These are phyloP conservation scores for Hypomyces perniciosus DNA, from an alignment of 2,329 filamentous ascomycete genomes.

Conservation along the genomic window DNA sequence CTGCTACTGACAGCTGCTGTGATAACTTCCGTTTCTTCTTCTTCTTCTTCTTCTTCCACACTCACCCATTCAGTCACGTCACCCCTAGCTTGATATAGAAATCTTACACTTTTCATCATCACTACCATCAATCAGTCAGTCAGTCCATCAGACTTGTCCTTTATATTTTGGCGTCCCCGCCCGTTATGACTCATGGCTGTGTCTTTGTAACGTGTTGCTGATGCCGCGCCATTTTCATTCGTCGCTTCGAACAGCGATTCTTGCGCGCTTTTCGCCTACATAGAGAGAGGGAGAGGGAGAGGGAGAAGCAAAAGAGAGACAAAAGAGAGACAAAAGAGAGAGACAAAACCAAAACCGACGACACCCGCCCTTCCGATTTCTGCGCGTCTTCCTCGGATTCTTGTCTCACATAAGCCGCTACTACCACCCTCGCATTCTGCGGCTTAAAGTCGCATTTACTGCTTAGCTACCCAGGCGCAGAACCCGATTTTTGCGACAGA, in stretches of 20 bases:
- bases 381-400: no score
- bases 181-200: no score
- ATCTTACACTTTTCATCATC: no score
- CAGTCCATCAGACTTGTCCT: no score
- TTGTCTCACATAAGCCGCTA: neutral
- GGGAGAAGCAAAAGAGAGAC: neutral
- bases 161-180: no score
- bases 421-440: neutral
- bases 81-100: no score
- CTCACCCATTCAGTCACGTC: neutral
- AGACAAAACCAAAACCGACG: no score
- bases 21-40: neutral
- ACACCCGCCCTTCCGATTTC: no score
- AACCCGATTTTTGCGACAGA: slow-evolving; percentile 12
- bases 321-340: no score
- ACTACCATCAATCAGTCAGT: no score
- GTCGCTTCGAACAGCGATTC: neutral
- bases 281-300: neutral
- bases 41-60: neutral
- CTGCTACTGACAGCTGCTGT: no score
- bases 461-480: neutral
- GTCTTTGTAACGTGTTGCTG: slow-evolving; percentile 7
- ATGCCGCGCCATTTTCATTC: neutral
- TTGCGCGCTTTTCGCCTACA: neutral
- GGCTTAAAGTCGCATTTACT: neutral